These are phyloP conservation scores for Fusarium sambucinum DNA, from an alignment of 2,329 filamentous ascomycete genomes.

Conservation along the genomic window DNA sequence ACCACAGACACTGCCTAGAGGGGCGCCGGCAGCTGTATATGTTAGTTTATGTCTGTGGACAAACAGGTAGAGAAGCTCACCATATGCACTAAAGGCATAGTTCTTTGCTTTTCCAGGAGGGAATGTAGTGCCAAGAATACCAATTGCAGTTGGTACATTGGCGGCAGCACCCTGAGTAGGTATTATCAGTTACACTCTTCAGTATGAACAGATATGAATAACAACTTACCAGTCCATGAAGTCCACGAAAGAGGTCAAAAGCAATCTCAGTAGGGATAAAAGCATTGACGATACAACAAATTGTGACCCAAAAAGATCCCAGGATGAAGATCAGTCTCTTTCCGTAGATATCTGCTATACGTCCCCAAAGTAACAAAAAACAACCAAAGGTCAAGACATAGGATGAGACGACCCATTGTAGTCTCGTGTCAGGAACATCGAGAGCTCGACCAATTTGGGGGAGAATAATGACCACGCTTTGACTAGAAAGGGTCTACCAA, in stretches of 20 bases:
- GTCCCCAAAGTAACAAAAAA: conserved; percentile 75
- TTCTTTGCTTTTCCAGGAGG: conserved; percentile 76
- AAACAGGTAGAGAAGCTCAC: conserved; percentile 49
- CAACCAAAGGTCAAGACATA: conserved; percentile 76
- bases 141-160: conserved; percentile 78
- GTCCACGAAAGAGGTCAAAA: conserved; percentile 74
- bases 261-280: conserved; percentile 75
- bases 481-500: conserved; percentile 46
- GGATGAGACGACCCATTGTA: conserved; percentile 76
- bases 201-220: not conserved
- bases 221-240: conserved; percentile 68
- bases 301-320: conserved; percentile 72
- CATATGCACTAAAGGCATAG: conserved; percentile 75
- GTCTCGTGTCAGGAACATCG: conserved; percentile 66
- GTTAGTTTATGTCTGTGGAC: not conserved
- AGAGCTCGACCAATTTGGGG: conserved; percentile 70
- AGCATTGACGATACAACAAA: conserved; percentile 69
- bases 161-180: conserved; percentile 68
- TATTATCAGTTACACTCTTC: not conserved
- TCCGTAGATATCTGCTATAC: conserved; percentile 75
- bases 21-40: conserved; percentile 68
- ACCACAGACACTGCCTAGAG: conserved; percentile 73
- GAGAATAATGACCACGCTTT: conserved; percentile 54
- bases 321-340: conserved; percentile 74
- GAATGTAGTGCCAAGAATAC: conserved; percentile 76